A percentile compares a stretch with the other conserved stretches of the same genome.
phyloP scores from a whole-genome alignment of 495 filamentous ascomycete species.

The Aspergillus sparsus region DNA sequence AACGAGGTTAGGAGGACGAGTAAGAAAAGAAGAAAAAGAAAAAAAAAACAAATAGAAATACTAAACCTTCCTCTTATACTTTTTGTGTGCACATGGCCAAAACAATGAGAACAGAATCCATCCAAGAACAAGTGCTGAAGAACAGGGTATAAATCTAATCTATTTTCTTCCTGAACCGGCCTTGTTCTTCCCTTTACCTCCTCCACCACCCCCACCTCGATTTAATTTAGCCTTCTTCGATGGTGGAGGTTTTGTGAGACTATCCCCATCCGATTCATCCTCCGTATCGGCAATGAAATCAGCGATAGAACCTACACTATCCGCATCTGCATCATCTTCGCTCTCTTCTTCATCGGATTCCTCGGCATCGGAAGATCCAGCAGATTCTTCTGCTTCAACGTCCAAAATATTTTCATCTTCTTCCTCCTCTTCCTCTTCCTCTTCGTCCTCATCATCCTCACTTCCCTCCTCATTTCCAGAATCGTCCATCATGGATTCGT shows the following conservation, averaged over 20 bases:
- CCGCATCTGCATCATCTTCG: slow-evolving; percentile 44
- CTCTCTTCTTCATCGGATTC: slow-evolving; percentile 50
- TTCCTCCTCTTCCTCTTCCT: slow-evolving; percentile 41
- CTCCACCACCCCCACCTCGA: slow-evolving; percentile 26
- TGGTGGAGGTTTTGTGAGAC: slow-evolving; percentile 31
- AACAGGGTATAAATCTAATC: slow-evolving; percentile 29
- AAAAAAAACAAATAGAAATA: background rate
- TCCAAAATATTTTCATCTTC: slow-evolving; percentile 47
- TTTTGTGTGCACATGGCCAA: slow-evolving; percentile 14
- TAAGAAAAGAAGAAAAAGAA: background rate
- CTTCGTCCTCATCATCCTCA: slow-evolving; percentile 41
- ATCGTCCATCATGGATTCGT: slow-evolving; percentile 50
- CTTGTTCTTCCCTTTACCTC: slow-evolving; percentile 38
- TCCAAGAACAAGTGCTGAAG: slow-evolving; percentile 15
- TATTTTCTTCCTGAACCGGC: slow-evolving; percentile 31
- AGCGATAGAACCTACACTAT: slow-evolving; percentile 46
- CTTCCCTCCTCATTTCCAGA: slow-evolving; percentile 31
- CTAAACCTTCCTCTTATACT: slow-evolving; percentile 18
- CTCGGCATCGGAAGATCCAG: slow-evolving; percentile 50
- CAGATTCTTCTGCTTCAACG: slow-evolving; percentile 49
- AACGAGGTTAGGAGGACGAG: background rate
- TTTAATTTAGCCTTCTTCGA: slow-evolving; percentile 42
- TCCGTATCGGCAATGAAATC: slow-evolving; percentile 52
- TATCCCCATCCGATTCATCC: slow-evolving; percentile 39
- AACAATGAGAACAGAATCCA: slow-evolving; percentile 1